These are phyloP conservation scores for Neurospora tetraspora DNA, from an alignment of 495 filamentous ascomycete species.

Conservation along the genomic window DNA sequence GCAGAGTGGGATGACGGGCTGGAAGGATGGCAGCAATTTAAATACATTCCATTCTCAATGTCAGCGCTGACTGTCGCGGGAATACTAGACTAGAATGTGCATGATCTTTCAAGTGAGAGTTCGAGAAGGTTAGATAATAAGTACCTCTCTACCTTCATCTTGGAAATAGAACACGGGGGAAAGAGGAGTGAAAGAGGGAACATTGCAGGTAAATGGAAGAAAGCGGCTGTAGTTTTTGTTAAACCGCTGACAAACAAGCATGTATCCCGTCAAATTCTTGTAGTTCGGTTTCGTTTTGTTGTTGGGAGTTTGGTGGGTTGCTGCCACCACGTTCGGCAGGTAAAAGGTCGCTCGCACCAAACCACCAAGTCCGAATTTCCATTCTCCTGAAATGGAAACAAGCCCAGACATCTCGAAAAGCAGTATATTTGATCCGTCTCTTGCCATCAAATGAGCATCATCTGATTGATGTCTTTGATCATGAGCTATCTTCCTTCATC, in stretches of 20 bases:
- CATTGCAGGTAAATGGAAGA: not conserved
- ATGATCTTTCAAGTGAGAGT: not conserved
- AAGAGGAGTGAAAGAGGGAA: not conserved
- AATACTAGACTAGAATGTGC: not conserved
- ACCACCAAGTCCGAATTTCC: not conserved
- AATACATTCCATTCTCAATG: not conserved
- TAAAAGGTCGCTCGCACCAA: not conserved
- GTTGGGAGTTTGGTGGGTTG: not conserved
- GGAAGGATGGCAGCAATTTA: not conserved
- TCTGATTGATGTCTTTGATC: too few relatives aligned
- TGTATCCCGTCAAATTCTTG: too few relatives aligned
- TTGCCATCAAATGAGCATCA: too few relatives aligned
- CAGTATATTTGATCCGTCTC: too few relatives aligned
- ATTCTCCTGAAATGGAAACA: too few relatives aligned
- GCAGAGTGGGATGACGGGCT: not conserved
- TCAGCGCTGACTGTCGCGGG: not conserved
- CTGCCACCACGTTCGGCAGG: too few relatives aligned
- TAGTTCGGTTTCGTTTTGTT: not conserved
- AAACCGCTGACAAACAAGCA: too few relatives aligned
- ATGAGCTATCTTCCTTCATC: too few relatives aligned
- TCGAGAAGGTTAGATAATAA: not conserved
- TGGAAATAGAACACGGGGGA: not conserved
- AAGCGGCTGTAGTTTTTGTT: not conserved
- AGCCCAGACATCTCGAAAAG: too few relatives aligned
- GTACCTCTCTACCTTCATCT: not conserved